phyloP scores from a whole-genome alignment of 2,329 filamentous ascomycete species.

The Leptographium lundbergii region DNA sequence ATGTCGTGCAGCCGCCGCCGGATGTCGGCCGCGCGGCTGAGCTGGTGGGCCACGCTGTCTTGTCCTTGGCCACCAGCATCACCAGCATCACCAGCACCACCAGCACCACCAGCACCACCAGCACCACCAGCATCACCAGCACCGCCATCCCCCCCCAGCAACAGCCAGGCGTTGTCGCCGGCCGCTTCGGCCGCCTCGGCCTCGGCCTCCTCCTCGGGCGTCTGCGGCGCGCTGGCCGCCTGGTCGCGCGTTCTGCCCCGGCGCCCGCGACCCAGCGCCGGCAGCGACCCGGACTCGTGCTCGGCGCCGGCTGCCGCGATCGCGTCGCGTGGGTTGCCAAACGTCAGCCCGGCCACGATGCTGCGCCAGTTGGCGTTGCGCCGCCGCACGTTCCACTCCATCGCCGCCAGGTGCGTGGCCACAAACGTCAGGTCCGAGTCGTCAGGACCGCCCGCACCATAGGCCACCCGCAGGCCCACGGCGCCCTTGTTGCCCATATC shows the following conservation, averaged over 20 bases:
- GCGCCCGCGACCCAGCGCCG: conserved; percentile 1
- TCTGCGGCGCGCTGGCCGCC: conserved; percentile 11
- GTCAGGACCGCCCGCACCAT: conserved; percentile 19
- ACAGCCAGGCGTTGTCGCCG: conserved; percentile 22
- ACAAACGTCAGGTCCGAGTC: conserved; percentile 63
- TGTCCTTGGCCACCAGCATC: conserved; percentile 4
- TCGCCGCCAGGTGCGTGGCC: conserved; percentile 75
- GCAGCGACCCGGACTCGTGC: background rate
- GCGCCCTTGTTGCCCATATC: conserved; percentile 96
- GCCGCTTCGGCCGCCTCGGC: conserved; percentile 10
- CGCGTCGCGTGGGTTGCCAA: conserved; percentile 41
- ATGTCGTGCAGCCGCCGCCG: conserved; percentile 33
- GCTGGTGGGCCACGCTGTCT: too few species aligned
- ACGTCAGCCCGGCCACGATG: conserved; percentile 70
- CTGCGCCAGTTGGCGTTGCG: conserved; percentile 82
- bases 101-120: background rate
- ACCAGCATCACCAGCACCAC: background rate
- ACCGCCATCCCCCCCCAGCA: background rate
- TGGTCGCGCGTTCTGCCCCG: conserved; percentile 10
- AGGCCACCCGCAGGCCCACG: conserved; percentile 62
- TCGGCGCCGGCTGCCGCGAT: background rate
- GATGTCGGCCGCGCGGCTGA: conserved; percentile 7
- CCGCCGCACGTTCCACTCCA: conserved; percentile 63
- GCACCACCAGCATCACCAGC: background rate
- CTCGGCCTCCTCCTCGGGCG: conserved; percentile 24